A percentile compares a stretch with the other conserved stretches of the same genome.
These are phyloP conservation scores for Claviceps sorghi DNA, from an alignment of 2,329 filamentous ascomycete genomes.

Conservation along the genomic window DNA sequence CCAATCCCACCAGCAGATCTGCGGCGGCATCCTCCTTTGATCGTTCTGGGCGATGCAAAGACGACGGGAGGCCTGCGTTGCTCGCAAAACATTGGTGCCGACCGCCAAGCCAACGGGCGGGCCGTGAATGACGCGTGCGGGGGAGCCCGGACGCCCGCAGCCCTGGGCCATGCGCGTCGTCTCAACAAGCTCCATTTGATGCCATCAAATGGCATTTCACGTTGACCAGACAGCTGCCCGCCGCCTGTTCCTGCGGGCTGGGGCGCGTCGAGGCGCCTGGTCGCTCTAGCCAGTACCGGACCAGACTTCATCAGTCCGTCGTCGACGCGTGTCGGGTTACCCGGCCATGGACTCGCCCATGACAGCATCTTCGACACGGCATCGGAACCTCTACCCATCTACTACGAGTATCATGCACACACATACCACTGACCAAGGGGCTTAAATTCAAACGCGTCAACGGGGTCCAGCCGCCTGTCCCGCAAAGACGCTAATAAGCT, in stretches of 20 bases:
- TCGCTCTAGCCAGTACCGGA: too few relatives aligned
- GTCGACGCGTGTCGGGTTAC: too few relatives aligned
- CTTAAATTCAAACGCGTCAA: too few relatives aligned
- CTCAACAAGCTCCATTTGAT: too few relatives aligned
- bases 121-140: not conserved
- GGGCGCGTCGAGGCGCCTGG: too few relatives aligned
- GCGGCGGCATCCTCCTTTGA: not conserved
- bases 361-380: too few relatives aligned
- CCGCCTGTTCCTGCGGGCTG: not conserved
- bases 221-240: not conserved
- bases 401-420: too few relatives aligned
- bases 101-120: not conserved
- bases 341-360: too few relatives aligned
- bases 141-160: not conserved
- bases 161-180: not conserved
- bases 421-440: too few relatives aligned
- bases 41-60: not conserved
- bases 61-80: not conserved
- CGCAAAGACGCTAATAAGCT: not conserved
- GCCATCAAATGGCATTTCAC: not conserved
- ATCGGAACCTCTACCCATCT: too few relatives aligned
- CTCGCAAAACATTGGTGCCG: not conserved
- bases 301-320: too few relatives aligned
- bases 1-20: constrained; percentile 3
- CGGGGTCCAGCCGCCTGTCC: constrained; percentile 1